Evolutionary conservation across 495 filamentous ascomycete genomes (phyloP).

Genomic region (Podospora australis): DNA sequence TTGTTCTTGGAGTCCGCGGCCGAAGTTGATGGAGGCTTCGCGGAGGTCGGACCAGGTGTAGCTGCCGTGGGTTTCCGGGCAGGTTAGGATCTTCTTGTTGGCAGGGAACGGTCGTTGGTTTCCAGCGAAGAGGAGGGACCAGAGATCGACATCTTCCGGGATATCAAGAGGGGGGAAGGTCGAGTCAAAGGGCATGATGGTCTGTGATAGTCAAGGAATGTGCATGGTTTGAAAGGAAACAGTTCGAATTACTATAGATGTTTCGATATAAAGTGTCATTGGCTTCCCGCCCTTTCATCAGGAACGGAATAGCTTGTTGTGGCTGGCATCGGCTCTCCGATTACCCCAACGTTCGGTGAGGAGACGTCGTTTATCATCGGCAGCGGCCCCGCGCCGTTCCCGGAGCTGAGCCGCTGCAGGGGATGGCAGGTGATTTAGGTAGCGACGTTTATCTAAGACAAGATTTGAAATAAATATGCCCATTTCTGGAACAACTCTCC

Average conservation of each 20-base stretch:
- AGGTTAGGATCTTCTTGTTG: conserved; percentile 62
- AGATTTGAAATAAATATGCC: too few species aligned
- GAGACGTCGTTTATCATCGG: conserved; percentile 13
- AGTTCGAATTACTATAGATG: neutral
- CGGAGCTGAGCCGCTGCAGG: neutral
- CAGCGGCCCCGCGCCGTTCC: neutral
- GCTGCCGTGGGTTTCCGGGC: conserved; percentile 62
- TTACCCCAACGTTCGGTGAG: neutral
- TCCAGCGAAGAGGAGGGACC: conserved; percentile 59
- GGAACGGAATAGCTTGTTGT: neutral
- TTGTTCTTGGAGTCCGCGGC: conserved; percentile 61
- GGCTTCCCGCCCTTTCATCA: neutral
- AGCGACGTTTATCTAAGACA: too few species aligned
- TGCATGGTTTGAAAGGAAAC: neutral
- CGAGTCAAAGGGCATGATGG: conserved; percentile 50
- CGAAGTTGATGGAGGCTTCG: conserved; percentile 64
- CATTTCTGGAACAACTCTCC: too few species aligned
- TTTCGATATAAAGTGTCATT: neutral
- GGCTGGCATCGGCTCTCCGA: conserved; percentile 18
- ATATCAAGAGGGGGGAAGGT: conserved; percentile 53
- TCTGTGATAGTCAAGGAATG: neutral
- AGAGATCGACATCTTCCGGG: conserved; percentile 59
- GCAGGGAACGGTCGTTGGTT: conserved; percentile 10
- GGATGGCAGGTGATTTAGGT: too few species aligned
- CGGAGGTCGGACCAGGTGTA: conserved; percentile 70